A percentile compares a stretch with the other conserved stretches of the same genome.
Conservation (phyloP, 176 grass and related monocot genomes). For the Triticum dicoccoides region DNA sequence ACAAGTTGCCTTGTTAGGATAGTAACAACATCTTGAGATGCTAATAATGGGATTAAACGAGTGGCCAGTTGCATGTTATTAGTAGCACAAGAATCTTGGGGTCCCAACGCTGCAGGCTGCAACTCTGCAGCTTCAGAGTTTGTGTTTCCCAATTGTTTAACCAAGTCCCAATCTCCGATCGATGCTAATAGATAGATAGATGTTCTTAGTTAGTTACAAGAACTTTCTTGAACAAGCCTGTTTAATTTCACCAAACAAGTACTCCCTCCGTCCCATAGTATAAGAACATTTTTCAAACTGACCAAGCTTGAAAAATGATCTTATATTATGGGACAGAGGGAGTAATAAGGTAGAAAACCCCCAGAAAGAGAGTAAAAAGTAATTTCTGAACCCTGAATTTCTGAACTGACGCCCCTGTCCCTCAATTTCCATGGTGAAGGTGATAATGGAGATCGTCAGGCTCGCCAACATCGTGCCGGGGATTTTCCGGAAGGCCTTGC, state of each 20-base stretch:
- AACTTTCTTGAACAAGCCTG: neutral
- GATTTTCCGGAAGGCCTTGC: slow-evolving; percentile 68
- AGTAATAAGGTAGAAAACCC: neutral
- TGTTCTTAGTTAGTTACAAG: slow-evolving; percentile 10
- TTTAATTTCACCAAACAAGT: neutral
- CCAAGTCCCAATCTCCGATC: neutral
- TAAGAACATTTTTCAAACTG: no score
- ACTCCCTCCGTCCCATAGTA: no score
- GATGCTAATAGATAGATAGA: slow-evolving; percentile 10
- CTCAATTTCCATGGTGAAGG: slow-evolving; percentile 37
- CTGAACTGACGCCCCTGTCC: slow-evolving; percentile 19
- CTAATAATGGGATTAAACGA: slow-evolving; percentile 23
- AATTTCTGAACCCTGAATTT: slow-evolving; percentile 7
- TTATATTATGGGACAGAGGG: no score
- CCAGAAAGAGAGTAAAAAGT: neutral
- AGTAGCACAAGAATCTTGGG: slow-evolving; percentile 33
- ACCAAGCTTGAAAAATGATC: no score
- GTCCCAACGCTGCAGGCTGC: neutral
- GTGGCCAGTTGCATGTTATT: neutral
- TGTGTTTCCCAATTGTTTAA: slow-evolving; percentile 9
- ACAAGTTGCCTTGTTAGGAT: neutral
- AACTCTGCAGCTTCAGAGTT: slow-evolving; percentile 11
- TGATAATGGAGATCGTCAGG: slow-evolving; percentile 67
- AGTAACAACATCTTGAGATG: neutral
- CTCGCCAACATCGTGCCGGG: slow-evolving; percentile 79